Percentiles rank a stretch among this genome's conserved stretches.
Evolutionary conservation across 768 basidiomycete species (phyloP).

Genomic region (Leccinum subtestaceum): DNA sequence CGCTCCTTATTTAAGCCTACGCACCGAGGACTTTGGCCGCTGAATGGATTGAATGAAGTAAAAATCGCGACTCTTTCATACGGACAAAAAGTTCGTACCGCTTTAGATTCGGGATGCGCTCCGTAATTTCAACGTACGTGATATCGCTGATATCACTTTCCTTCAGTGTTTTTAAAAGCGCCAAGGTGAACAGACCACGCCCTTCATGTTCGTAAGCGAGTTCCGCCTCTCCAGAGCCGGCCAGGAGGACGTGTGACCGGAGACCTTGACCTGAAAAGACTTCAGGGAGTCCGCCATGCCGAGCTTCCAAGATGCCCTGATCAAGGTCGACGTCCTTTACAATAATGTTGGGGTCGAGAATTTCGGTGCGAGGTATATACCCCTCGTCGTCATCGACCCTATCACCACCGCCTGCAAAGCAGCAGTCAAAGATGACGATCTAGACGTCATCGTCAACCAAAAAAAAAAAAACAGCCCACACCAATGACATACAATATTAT

Average conservation of each 20-base stretch:
- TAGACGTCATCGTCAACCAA: slow-evolving; percentile 11
- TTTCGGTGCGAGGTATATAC: slow-evolving; percentile 6
- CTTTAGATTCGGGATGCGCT: slow-evolving; percentile 8
- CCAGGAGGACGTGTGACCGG: slow-evolving; percentile 40
- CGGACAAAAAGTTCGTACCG: slow-evolving; percentile 1
- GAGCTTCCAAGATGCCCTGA: slow-evolving; percentile 17
- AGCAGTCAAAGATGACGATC: slow-evolving; percentile 48
- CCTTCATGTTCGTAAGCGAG: slow-evolving; percentile 26
- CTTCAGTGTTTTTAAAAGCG: slow-evolving; percentile 18
- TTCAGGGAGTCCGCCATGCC: slow-evolving; percentile 11
- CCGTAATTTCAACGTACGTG: slow-evolving; percentile 24
- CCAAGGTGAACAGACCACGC: slow-evolving; percentile 26
- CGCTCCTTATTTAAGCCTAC: slow-evolving; percentile 23
- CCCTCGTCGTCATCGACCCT: slow-evolving; percentile 11
- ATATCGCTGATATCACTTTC: slow-evolving; percentile 4
- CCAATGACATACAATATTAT: slow-evolving; percentile 40
- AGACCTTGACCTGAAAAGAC: slow-evolving; percentile 29
- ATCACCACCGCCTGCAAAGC: slow-evolving; percentile 39
- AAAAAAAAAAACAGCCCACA: not conserved
- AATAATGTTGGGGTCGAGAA: slow-evolving; percentile 1
- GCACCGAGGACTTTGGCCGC: slow-evolving; percentile 28
- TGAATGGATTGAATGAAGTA: not conserved
- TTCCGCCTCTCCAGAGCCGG: slow-evolving; percentile 40
- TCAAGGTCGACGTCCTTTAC: slow-evolving; percentile 21
- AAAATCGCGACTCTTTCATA: not conserved